Base-by-base conservation (phyloP, 768 basidiomycete species). In the Kwoniella pini region DNA sequence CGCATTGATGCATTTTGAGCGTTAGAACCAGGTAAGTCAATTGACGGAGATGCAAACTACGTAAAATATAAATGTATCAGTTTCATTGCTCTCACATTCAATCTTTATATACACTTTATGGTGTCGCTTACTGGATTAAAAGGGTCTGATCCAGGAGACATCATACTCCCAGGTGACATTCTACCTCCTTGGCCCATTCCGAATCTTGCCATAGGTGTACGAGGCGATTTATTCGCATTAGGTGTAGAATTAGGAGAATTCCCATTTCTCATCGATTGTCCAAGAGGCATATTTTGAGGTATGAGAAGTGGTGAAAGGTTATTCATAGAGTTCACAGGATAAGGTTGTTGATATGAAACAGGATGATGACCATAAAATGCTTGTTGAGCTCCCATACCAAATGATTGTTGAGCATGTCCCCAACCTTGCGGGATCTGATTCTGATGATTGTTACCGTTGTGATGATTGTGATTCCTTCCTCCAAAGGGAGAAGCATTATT, bases 111-210 rank as follows among this genome's bases (percentile, higher is more conserved):
- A 17, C 54, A 5, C n/a, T n/a, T 36, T 31, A 31, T 10, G 40
- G 40, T 6, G 40, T 10, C n/a, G 70, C 75, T 65, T 38, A 78
- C 77, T 24, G 77, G 77, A 54, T 78, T 78, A 63, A 78, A 78
- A 10, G 77, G 77, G 57, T 78, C 77, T 4, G 72, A 74, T 21
- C 62, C 72, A 7, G 77, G 77, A 54, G 65, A 68, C 74, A 77
- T 76, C 70, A 78, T 70, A 28, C 68, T 63, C 24, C 65, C 71
- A 6, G 74, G 73, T 33, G 65, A 65, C 62, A 75, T 62, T 21
- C 72, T 67, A 4, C 74, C 69, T 13, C 52, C 39, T 39, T 15
- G 36, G 10, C 48, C 46, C 15, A 54, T 44, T 13, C 46, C 33
- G n/a, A 40, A 54, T 33, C 50, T 57, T 2, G 65, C 39, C 19